Evolutionary conservation across 768 basidiomycete species (phyloP), one percentile per base, ranked within the genome.

Genomic region (Hebeloma cylindrosporum): DNA sequence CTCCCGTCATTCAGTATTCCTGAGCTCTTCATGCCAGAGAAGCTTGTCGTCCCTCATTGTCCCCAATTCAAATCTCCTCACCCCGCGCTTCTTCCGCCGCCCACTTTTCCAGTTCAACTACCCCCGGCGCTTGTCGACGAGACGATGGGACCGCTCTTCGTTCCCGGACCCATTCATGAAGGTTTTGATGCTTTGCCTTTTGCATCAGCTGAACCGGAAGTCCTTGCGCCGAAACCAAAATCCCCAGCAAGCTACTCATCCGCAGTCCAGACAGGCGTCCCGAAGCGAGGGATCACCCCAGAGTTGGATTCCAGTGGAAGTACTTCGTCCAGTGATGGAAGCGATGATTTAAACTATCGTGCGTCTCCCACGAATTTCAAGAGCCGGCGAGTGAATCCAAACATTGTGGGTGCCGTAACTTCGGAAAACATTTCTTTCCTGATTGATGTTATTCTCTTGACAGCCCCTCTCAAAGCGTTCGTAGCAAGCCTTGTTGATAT

Each of bases 391-490:
- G 55, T 78, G 52, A 76, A 77, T 63, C 74, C 80, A 34, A 73
- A 72, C 57, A 58, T 80, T 54, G 80, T 82, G 51, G 61, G 66
- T 61, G n/a, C 22, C 49, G 20, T 32, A 45, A 3, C 27, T 48
- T 51, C 41, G 14, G 16, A 31, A 39, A 26, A 30, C 10, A 37
- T 45, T 40, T 46, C n/a, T 49, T 54, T 42, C 43, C 30, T 45
- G 52, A 47, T 46, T 57, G 48, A 60, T 44, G 38, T 47, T 57
- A 36, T 53, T 51, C 29, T 42, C 27, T 40, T n/a, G n/a, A 41
- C 57, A 82, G 81, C 66, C 74, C 46, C 70, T 83, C 50, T 79
- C 77, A 36, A 83, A 82, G 59, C 80, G 82, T 83, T 60, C 47
- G 79, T 75, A 36, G 35, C 37, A n/a, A n/a, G n/a, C 33, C 37